Evolutionary conservation across 75 land plant genomes (phyloP).

Genomic region (Larix kaempferi): DNA sequence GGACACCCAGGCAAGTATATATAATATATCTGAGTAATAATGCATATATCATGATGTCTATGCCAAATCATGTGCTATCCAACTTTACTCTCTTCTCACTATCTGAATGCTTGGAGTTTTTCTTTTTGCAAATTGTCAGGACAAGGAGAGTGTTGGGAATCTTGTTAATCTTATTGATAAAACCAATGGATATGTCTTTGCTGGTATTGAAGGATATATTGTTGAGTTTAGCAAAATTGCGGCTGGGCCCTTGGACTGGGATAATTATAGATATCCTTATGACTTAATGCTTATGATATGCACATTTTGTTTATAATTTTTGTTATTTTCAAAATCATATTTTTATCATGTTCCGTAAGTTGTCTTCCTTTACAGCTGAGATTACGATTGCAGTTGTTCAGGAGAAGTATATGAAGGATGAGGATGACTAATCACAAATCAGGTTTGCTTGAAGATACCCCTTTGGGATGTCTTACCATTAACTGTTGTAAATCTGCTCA

Average conservation of each 20-base stretch:
- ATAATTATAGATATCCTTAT: conserved; percentile 98
- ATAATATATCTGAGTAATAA: background rate
- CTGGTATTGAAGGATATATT: conserved; percentile 76
- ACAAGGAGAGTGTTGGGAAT: conserved; percentile 92
- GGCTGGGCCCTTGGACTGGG: conserved; percentile 83
- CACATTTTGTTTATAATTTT: background rate
- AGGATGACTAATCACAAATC: conserved; percentile 17
- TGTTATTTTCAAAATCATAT: conserved; percentile 1
- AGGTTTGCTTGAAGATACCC: no score
- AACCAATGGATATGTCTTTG: conserved; percentile 91
- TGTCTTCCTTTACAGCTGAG: conserved; percentile 39
- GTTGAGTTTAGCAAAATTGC: conserved; percentile 94
- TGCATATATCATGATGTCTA: background rate
- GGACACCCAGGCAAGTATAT: conserved; percentile 64
- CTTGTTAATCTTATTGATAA: conserved; percentile 92
- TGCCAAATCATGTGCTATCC: background rate
- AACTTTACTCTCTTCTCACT: conserved; percentile 13
- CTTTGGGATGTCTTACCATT: no score
- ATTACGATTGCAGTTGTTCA: conserved; percentile 85
- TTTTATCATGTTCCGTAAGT: conserved; percentile 4
- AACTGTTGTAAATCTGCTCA: no score
- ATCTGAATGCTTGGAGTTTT: background rate
- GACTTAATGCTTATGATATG: background rate
- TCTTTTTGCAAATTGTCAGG: conserved; percentile 37
- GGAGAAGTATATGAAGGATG: conserved; percentile 88